Percentiles rank a stretch among this genome's conserved stretches.
Evolutionary conservation across 805 yeast species (phyloP).

Genomic region (Candida parachauliodes): DNA sequence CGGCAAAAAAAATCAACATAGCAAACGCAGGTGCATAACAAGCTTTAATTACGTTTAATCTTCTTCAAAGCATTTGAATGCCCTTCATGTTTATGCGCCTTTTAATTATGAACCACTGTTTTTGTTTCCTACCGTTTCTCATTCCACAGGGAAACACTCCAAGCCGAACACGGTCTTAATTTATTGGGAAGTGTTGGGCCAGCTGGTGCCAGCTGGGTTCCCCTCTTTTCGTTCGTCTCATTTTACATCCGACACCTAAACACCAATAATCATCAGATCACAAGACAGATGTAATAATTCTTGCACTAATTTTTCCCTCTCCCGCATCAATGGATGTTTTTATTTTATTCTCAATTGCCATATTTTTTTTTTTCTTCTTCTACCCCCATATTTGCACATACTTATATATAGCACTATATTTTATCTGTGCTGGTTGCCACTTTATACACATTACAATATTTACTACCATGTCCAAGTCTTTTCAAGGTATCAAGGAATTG

Average conservation of each 20-base stretch:
- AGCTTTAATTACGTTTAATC: too few species aligned
- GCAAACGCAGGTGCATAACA: too few species aligned
- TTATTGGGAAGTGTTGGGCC: too few species aligned
- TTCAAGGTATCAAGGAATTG: slow-evolving; percentile 50
- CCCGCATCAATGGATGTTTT: slow-evolving; percentile 2
- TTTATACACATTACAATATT: not conserved
- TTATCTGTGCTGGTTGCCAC: not conserved
- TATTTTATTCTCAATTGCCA: not conserved
- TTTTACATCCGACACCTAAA: not conserved
- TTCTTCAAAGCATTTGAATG: too few species aligned
- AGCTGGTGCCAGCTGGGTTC: too few species aligned
- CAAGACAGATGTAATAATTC: too few species aligned
- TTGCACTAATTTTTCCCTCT: not conserved
- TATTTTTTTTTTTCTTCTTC: slow-evolving; percentile 1
- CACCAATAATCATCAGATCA: not conserved
- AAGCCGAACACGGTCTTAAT: too few species aligned
- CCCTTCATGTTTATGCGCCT: too few species aligned
- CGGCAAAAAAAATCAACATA: too few species aligned
- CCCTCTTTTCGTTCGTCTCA: not conserved
- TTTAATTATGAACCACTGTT: too few species aligned
- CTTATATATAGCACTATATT: not conserved
- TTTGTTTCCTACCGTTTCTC: too few species aligned
- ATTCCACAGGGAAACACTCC: too few species aligned
- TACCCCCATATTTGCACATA: not conserved
- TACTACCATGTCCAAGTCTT: slow-evolving; percentile 2